Evolutionary conservation across 2,329 filamentous ascomycete species (phyloP), one percentile per base, ranked within the genome.

Genomic region (Aspergillus sp.): DNA sequence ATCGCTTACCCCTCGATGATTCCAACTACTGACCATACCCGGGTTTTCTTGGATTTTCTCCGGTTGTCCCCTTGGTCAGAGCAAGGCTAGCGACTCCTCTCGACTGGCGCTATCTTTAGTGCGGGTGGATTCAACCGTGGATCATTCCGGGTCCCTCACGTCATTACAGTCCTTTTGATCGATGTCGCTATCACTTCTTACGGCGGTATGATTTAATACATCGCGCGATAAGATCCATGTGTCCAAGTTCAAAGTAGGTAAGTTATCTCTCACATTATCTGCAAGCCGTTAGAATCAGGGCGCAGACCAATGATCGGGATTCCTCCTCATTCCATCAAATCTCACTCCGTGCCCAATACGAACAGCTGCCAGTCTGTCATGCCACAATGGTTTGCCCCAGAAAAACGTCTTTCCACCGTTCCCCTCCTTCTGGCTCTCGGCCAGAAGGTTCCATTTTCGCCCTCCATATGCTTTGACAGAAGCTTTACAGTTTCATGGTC

Each of bases 381-480:
- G 24, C 29, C 24, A 32, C 24, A 32, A 51, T 51, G 46, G 20
- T 14, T 45, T 18, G 52, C 52, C 26, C 52, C 36, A 54, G 52
- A 46, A 52, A 20, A 22, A 39, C 36, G 18, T 16, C 52, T 36
- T 11, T 36, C 52, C 11, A 26, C n/a, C 16, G 39, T 29, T 29
- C 39, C 26, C 16, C 36, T 49, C 31, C 42, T 26, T 39, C 29
- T 14, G 26, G n/a, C 16, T 29, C 49, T 52, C 60, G 62, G 55
- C 64, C 55, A 63, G 64, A 66, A 65, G 59, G 57, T 63, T 63
- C 62, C 57, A 61, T 49, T 47, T 32, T 53, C 42, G 36, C 51
- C 10, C 52, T 49, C 52, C 51, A 60, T 55, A 58, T 63, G 54
- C 53, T 53, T 54, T 31, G 20, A 46, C 24, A 29, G 29, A 49